phyloP scores from a whole-genome alignment of 495 filamentous ascomycete genomes.

The Hypoxylon lenormandii region DNA sequence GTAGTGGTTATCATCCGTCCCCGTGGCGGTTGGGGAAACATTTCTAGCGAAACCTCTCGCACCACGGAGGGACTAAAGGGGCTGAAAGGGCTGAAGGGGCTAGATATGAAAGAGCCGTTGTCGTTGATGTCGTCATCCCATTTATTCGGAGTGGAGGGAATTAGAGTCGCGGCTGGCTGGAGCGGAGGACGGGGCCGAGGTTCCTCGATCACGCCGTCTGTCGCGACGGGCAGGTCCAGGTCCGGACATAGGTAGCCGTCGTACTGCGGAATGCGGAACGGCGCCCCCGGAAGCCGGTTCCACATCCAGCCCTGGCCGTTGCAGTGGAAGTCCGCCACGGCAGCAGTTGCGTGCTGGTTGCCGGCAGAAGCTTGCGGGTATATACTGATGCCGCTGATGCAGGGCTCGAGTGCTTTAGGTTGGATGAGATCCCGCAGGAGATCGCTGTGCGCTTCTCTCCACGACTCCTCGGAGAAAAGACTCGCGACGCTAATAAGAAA shows the following conservation, averaged over 20 bases:
- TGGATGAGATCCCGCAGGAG: constrained; percentile 23
- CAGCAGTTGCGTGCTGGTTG: constrained; percentile 43
- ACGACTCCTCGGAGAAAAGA: constrained; percentile 42
- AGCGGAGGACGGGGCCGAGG: constrained; percentile 21
- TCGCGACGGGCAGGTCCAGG: constrained; percentile 41
- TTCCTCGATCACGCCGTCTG: constrained; percentile 40
- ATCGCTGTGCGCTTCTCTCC: constrained; percentile 25
- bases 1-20: neutral
- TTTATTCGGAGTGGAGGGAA: neutral
- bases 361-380: constrained; percentile 6
- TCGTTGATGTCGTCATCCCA: neutral
- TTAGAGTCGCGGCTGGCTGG: constrained; percentile 19
- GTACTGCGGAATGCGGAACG: constrained; percentile 50
- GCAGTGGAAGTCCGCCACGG: constrained; percentile 47
- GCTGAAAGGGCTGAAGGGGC: neutral
- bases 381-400: constrained; percentile 31
- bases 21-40: constrained; percentile 36
- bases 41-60: constrained; percentile 10
- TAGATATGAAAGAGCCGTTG: no score
- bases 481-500: constrained; percentile 34
- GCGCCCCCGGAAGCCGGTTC: constrained; percentile 43
- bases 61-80: neutral
- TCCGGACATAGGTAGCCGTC: constrained; percentile 47
- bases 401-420: constrained; percentile 32
- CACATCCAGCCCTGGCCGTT: constrained; percentile 37